Evolutionary conservation across 768 basidiomycete genomes (phyloP).

Genomic region (Boletellus emodensis): DNA sequence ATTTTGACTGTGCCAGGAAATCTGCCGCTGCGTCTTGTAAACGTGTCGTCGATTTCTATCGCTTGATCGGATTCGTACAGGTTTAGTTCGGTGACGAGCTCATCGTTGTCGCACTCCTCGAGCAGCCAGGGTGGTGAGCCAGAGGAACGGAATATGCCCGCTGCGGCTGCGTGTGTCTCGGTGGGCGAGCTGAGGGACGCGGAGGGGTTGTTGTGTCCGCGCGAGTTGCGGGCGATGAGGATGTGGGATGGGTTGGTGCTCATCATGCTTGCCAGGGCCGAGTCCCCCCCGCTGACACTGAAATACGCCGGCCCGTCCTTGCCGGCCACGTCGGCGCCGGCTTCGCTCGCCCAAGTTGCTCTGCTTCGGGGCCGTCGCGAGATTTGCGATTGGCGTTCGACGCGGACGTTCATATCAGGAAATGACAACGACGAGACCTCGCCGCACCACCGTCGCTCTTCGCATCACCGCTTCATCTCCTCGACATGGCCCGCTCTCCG

Average conservation of each 20-base stretch:
- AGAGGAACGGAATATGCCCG: constrained; percentile 79
- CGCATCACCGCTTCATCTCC: neutral
- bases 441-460: neutral
- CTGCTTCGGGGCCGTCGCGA: neutral
- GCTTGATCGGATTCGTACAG: constrained; percentile 63
- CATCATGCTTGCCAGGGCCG: neutral
- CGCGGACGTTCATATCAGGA: neutral
- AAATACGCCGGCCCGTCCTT: neutral
- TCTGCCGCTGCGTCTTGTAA: constrained; percentile 51
- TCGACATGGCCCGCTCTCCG: neutral
- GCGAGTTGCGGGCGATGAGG: constrained; percentile 82
- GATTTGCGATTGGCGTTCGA: neutral
- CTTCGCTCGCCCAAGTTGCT: neutral
- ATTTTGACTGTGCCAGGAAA: constrained; percentile 91
- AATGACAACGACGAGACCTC: too few relatives aligned
- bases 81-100: constrained; percentile 64
- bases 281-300: neutral
- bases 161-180: constrained; percentile 83
- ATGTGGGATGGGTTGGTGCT: constrained; percentile 73
- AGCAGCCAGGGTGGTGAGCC: constrained; percentile 78
- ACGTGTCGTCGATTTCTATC: constrained; percentile 80
- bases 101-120: constrained; percentile 70
- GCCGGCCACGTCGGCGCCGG: neutral
- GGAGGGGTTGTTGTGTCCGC: constrained; percentile 70
- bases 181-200: constrained; percentile 81